These are phyloP conservation scores for Escovopsis sp. DNA, from an alignment of 2,329 filamentous ascomycete species.

Conservation along the genomic window DNA sequence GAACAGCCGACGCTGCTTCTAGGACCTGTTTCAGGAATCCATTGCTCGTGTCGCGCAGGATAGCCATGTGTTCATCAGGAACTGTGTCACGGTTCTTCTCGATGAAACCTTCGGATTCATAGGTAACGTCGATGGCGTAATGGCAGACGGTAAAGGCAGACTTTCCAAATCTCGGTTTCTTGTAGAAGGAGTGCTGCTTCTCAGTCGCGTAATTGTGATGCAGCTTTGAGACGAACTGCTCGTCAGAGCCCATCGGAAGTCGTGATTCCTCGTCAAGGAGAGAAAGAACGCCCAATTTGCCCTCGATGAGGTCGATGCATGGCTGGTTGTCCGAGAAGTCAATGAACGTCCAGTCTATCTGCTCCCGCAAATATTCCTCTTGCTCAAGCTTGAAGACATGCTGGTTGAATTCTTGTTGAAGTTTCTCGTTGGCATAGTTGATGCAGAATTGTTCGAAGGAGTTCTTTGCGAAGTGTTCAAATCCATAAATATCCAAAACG, in stretches of 20 bases:
- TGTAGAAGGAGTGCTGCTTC: constrained; percentile 95
- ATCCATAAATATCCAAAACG: constrained; percentile 96
- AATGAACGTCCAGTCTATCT: constrained; percentile 99
- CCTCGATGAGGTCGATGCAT: constrained; percentile 96
- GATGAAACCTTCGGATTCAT: constrained; percentile 97
- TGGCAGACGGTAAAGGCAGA: constrained; percentile 96
- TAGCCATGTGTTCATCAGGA: constrained; percentile 93
- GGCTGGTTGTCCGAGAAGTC: constrained; percentile 99
- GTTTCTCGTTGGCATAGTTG: constrained; percentile 98
- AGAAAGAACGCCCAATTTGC: constrained; percentile 84
- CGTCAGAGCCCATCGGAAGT: constrained; percentile 91
- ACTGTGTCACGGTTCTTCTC: constrained; percentile 99
- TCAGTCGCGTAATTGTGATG: constrained; percentile 83
- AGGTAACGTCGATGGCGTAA: constrained; percentile 95
- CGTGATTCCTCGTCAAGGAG: constrained; percentile 92
- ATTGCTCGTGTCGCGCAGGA: constrained; percentile 73
- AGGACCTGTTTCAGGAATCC: constrained; percentile 72
- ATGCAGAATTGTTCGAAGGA: constrained; percentile 99
- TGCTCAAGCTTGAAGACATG: constrained; percentile 99
- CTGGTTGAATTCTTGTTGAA: constrained; percentile 99
- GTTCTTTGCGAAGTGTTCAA: constrained; percentile 97
- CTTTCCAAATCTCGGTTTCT: constrained; percentile 96
- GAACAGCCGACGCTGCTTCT: constrained; percentile 69
- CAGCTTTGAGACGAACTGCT: constrained; percentile 91
- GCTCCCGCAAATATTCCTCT: constrained; percentile 91